phyloP scores from a whole-genome alignment of 192 early-diverging fungal genomes.

The Entomortierella lignicola region DNA sequence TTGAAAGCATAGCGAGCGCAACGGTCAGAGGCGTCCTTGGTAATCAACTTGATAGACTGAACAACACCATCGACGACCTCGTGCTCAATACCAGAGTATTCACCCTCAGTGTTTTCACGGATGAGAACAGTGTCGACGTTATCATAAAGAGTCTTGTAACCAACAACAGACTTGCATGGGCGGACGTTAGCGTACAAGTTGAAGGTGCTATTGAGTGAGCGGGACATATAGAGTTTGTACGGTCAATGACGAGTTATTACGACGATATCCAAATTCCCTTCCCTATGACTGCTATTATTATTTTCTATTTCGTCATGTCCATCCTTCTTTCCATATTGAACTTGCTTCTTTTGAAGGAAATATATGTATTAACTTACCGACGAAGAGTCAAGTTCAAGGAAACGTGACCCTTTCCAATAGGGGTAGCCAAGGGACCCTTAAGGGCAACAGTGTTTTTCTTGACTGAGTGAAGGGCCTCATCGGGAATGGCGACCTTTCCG shows the following conservation, averaged over 20 bases:
- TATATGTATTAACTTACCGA: no score
- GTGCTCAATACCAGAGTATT: slow-evolving; percentile 99
- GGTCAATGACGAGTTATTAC: neutral
- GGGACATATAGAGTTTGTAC: neutral
- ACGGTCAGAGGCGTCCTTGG: slow-evolving; percentile 92
- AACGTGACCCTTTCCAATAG: slow-evolving; percentile 99
- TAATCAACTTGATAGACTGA: slow-evolving; percentile 99
- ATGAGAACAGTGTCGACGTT: slow-evolving; percentile 98
- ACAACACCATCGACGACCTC: slow-evolving; percentile 95
- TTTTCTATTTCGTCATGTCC: neutral
- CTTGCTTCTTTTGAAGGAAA: no score
- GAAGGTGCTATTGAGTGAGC: slow-evolving; percentile 78
- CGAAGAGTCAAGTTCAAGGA: slow-evolving; percentile 90
- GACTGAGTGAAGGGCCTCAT: slow-evolving; percentile 90
- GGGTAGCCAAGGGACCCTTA: slow-evolving; percentile 96
- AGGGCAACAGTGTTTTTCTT: slow-evolving; percentile 97
- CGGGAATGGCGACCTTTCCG: slow-evolving; percentile 93
- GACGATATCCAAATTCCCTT: no score
- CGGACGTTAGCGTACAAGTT: slow-evolving; percentile 99
- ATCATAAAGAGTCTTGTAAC: slow-evolving; percentile 96
- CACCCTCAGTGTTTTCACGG: slow-evolving; percentile 99
- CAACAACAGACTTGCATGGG: slow-evolving; percentile 96
- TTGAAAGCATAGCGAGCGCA: slow-evolving; percentile 95
- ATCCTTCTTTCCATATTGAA: no score
- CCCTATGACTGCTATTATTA: no score